Evolutionary conservation across 2,329 filamentous ascomycete genomes (phyloP), one percentile per base, ranked within the genome.

Genomic region (Macrophomina pseudophaseolina): DNA sequence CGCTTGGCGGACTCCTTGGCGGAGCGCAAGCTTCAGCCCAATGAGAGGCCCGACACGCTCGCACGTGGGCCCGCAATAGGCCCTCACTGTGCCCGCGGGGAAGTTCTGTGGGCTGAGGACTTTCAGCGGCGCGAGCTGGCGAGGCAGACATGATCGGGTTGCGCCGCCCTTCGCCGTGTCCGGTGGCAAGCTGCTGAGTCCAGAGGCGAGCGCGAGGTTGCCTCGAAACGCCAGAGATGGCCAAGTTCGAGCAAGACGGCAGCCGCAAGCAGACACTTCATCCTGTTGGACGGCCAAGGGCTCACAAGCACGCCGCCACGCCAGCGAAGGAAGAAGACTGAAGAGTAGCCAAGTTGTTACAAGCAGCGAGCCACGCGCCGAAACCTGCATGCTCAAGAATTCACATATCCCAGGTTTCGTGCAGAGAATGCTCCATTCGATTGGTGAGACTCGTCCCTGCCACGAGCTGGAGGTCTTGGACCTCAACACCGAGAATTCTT

Each of bases 1-100:
- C 42, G 14, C 42, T 60, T 48, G 58, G 58, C 42, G 58, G 40
- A 32, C 16, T n/a, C 7, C 56, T 60, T 46, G 58, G 58, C 58
- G 58, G 58, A 51, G 44, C 6, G 30, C 8, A 14, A n/a, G 32
- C 46, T 48, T 60, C 23, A 23, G 23, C 23, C 56, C 56, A 60
- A 60, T 60, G 14, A 48, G 56, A 28, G 56, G 14, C 11, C 8
- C 14, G 12, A 28, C 7, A 28, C 7, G 3, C 30, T 33, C 35
- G 9, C 52, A 60, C 56, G 38, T 42, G 56, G 30, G 28, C 8
- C 16, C 8, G 9, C 11, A 32, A 33, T 16, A 28, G 30, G 49
- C 12, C 28, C 30, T 52, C 28, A 12, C 12, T 28, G 12, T 7
- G 12, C n/a, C 49, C n/a, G 12, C 4, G 28, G 42, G 12, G 16